Evolutionary conservation across 345 rosid species (phyloP).

Genomic region (Laguncularia racemosa): DNA sequence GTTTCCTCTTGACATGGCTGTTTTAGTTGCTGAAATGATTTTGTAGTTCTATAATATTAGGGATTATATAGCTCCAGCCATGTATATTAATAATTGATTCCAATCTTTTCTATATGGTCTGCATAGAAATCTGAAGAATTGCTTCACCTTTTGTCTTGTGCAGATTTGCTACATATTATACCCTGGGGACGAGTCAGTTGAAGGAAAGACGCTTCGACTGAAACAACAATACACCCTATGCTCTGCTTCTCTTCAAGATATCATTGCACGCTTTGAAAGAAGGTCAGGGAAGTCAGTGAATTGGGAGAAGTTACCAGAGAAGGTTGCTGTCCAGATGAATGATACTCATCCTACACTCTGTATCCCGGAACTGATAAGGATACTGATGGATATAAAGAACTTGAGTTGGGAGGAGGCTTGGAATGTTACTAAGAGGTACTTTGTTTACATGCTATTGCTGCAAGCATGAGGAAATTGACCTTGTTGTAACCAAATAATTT

Average conservation of each 20-base stretch:
- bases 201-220: slow-evolving; percentile 43
- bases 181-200: slow-evolving; percentile 42
- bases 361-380: slow-evolving; percentile 45
- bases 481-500: too few relatives aligned
- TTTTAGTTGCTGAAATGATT: too few relatives aligned
- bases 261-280: slow-evolving; percentile 34
- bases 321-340: slow-evolving; percentile 49
- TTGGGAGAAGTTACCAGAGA: slow-evolving; percentile 40
- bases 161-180: slow-evolving; percentile 46
- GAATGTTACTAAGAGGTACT: slow-evolving; percentile 37
- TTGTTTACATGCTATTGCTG: background rate
- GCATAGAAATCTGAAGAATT: background rate
- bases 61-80: too few relatives aligned
- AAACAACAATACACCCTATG: slow-evolving; percentile 53
- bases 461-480: too few relatives aligned
- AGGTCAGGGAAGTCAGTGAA: slow-evolving; percentile 25
- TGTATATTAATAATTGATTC: too few relatives aligned
- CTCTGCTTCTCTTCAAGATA: slow-evolving; percentile 45
- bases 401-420: slow-evolving; percentile 46
- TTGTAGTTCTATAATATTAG: too few relatives aligned
- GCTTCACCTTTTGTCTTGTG: slow-evolving; percentile 2
- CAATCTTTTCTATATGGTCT: too few relatives aligned
- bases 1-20: too few relatives aligned
- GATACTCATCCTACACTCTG: slow-evolving; percentile 51
- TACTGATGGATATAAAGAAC: slow-evolving; percentile 38